Conservation (phyloP, 1,139 yeast genomes). For the Yamadazyma oceani region DNA sequence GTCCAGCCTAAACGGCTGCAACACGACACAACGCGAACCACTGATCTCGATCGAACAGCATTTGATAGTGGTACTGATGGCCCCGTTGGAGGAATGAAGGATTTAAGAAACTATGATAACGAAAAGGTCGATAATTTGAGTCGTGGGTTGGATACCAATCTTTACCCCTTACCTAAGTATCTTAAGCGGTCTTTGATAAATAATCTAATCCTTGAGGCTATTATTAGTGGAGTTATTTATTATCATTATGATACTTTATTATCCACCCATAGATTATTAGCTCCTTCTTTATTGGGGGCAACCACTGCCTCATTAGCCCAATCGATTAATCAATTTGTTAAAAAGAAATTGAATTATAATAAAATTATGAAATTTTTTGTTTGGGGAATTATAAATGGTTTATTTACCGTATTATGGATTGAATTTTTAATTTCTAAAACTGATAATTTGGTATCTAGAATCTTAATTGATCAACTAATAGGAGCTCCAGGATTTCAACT, state of each 20-base stretch:
- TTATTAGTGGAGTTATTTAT: conserved; percentile 26
- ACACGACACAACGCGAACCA: no score
- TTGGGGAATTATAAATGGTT: conserved; percentile 66
- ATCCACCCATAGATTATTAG: conserved; percentile 27
- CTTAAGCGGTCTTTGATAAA: conserved; percentile 16
- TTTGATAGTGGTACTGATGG: no score
- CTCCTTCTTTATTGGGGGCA: conserved; percentile 47
- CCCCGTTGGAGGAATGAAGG: conserved; percentile 2
- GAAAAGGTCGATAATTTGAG: conserved; percentile 12
- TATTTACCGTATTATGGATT: conserved; percentile 58
- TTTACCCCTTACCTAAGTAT: conserved; percentile 22
- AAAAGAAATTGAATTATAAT: conserved; percentile 38
- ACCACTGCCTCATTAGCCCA: conserved; percentile 60
- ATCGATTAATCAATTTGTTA: conserved; percentile 50
- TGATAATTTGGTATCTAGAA: conserved; percentile 36
- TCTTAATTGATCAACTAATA: conserved; percentile 51
- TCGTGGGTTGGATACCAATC: conserved; percentile 18
- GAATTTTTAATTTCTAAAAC: conserved; percentile 41
- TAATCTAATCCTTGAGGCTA: conserved; percentile 25
- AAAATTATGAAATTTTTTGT: conserved; percentile 50
- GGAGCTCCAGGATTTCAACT: conserved; percentile 60
- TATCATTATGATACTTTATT: conserved; percentile 26
- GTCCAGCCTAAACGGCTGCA: no score
- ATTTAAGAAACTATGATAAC: conserved; percentile 9
- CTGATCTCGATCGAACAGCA: no score